phyloP scores from a whole-genome alignment of 1,284 basidiomycete genomes.

The Apiotrichum gamsii region DNA sequence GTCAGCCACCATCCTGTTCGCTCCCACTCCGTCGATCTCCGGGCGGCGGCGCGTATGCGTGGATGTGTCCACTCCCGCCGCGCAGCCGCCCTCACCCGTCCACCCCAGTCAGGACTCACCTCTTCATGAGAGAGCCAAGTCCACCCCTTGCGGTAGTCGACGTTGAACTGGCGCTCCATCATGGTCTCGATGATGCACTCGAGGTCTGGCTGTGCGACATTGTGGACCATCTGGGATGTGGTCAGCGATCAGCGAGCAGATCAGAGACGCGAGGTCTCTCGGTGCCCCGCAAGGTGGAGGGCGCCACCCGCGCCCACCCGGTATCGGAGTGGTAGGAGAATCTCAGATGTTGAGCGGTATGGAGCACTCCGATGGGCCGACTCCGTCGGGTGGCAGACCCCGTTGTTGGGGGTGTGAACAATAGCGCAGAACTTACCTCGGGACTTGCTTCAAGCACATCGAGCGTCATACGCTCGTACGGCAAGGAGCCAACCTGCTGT shows the following conservation, averaged over 20 bases:
- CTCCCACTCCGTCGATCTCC: too few species aligned
- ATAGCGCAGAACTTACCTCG: slow-evolving; percentile 15
- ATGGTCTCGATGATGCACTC: slow-evolving; percentile 16
- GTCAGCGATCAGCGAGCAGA: neutral
- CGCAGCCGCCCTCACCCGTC: too few species aligned
- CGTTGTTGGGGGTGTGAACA: too few species aligned
- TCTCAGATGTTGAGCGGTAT: too few species aligned
- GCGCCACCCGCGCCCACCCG: too few species aligned
- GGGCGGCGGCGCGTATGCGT: neutral
- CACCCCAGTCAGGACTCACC: slow-evolving; percentile 9
- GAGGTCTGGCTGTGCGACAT: slow-evolving; percentile 26
- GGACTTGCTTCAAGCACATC: slow-evolving; percentile 21
- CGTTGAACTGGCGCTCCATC: slow-evolving; percentile 13
- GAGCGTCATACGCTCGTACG: slow-evolving; percentile 20
- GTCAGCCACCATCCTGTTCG: neutral
- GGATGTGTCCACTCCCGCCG: too few species aligned
- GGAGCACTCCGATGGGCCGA: too few species aligned
- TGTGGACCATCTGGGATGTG: slow-evolving; percentile 23
- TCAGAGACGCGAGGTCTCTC: neutral
- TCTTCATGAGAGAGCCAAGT: slow-evolving; percentile 22
- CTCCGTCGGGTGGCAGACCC: too few species aligned
- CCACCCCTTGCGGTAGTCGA: slow-evolving; percentile 23
- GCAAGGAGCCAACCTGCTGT: slow-evolving; percentile 19
- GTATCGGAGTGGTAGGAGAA: too few species aligned
- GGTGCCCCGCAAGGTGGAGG: too few species aligned